These are phyloP conservation scores for Cordyceps farinosa DNA, from an alignment of 2,329 filamentous ascomycete genomes.

Conservation along the genomic window DNA sequence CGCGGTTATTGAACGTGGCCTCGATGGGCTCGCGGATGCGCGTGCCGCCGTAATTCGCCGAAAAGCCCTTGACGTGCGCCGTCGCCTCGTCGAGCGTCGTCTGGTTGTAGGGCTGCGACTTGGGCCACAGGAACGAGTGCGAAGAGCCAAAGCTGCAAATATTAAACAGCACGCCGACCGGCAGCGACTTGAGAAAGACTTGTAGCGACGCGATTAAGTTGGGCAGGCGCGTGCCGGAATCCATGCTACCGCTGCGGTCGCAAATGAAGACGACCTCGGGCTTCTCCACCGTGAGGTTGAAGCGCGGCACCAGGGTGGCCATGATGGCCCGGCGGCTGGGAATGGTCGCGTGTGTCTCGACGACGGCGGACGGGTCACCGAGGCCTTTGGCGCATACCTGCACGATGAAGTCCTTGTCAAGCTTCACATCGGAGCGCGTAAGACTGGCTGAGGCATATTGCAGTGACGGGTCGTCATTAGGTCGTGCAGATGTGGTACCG, in stretches of 20 bases:
- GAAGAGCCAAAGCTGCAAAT: conserved; percentile 62
- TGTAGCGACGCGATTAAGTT: conserved; percentile 54
- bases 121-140: conserved; percentile 44
- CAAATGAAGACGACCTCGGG: conserved; percentile 69
- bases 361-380: conserved; percentile 58
- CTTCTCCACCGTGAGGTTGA: conserved; percentile 52
- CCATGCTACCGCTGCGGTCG: conserved; percentile 68
- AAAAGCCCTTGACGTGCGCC: conserved; percentile 39
- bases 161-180: conserved; percentile 63
- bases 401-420: conserved; percentile 65
- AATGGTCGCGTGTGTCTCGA: conserved; percentile 63
- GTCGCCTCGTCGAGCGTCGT: conserved; percentile 42
- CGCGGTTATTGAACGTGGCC: conserved; percentile 40
- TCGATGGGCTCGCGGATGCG: conserved; percentile 47
- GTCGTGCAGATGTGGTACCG: conserved; percentile 47
- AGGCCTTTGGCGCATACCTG: conserved; percentile 59
- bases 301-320: conserved; percentile 67
- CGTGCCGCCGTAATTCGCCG: conserved; percentile 50
- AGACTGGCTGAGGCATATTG: conserved; percentile 61
- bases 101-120: conserved; percentile 45
- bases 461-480: conserved; percentile 46
- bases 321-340: conserved; percentile 63
- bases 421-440: conserved; percentile 46
- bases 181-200: conserved; percentile 64
- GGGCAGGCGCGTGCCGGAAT: conserved; percentile 41